phyloP scores from a whole-genome alignment of 1,139 yeast species.

The Yamadazyma dushanensis region DNA sequence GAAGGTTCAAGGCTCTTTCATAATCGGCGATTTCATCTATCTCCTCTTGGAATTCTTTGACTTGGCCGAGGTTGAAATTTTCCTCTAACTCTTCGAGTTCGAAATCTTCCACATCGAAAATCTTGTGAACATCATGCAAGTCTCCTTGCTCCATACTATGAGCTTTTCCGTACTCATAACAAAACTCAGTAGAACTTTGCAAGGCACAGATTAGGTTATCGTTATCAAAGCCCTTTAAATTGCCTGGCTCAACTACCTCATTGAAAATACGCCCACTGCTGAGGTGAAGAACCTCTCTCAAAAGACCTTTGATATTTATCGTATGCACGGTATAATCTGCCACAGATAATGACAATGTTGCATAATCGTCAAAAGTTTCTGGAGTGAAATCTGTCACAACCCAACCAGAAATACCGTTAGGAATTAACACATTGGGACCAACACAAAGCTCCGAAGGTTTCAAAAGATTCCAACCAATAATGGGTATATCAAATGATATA shows the following conservation, averaged over 20 bases:
- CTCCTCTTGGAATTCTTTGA: constrained; percentile 13
- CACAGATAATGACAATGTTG: constrained; percentile 33
- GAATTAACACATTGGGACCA: constrained; percentile 35
- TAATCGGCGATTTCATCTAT: constrained; percentile 13
- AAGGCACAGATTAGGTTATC: constrained; percentile 38
- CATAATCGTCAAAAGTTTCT: constrained; percentile 22
- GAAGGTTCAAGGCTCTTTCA: constrained; percentile 13
- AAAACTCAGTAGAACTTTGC: constrained; percentile 26
- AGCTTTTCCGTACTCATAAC: constrained; percentile 25
- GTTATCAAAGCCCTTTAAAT: constrained; percentile 21
- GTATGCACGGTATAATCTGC: constrained; percentile 35
- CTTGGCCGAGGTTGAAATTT: constrained; percentile 12
- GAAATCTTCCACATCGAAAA: constrained; percentile 12
- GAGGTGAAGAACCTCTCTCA: constrained; percentile 22
- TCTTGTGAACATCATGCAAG: constrained; percentile 8
- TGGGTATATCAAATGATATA: constrained; percentile 33
- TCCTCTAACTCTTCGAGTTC: constrained; percentile 3
- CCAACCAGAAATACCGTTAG: constrained; percentile 42
- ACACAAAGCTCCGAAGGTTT: constrained; percentile 27
- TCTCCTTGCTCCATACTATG: constrained; percentile 7
- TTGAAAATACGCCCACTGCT: constrained; percentile 18
- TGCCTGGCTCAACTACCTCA: constrained; percentile 14
- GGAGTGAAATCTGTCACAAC: constrained; percentile 10
- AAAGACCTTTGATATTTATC: constrained; percentile 32
- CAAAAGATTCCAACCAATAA: constrained; percentile 31